phyloP scores from a whole-genome alignment of 345 rosid genomes.

The Pistacia vera region DNA sequence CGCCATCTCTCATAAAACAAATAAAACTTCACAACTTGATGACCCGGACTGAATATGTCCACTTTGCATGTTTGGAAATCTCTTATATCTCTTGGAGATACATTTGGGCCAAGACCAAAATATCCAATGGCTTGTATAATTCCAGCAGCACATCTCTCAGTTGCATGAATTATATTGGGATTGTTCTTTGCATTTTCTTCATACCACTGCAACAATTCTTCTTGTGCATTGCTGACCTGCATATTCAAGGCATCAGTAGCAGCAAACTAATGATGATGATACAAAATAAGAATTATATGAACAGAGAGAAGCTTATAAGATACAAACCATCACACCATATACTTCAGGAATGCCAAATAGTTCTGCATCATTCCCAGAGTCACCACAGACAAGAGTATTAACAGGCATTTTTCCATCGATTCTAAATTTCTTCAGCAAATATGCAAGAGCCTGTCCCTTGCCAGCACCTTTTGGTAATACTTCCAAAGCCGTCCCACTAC shows the following conservation, averaged over 20 bases:
- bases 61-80: constrained; percentile 34
- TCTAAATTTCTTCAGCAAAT: constrained; percentile 63
- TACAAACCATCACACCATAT: constrained; percentile 83
- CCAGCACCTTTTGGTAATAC: constrained; percentile 83
- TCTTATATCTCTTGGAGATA: constrained; percentile 65
- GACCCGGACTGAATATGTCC: constrained; percentile 40
- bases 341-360: constrained; percentile 64
- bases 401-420: constrained; percentile 47
- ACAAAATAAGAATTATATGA: background rate
- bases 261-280: background rate
- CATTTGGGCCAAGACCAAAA: constrained; percentile 64
- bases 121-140: constrained; percentile 79
- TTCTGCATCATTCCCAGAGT: constrained; percentile 94
- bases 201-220: constrained; percentile 79
- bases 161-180: constrained; percentile 62
- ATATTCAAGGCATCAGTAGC: background rate
- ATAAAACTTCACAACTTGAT: constrained; percentile 67
- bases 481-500: constrained; percentile 77
- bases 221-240: constrained; percentile 87
- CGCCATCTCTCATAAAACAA: constrained; percentile 69
- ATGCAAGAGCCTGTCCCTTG: constrained; percentile 82
- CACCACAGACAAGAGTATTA: constrained; percentile 88
- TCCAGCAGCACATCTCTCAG: constrained; percentile 79
- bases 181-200: constrained; percentile 61
- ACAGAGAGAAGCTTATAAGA: constrained; percentile 11